Percentiles rank a stretch among this genome's conserved stretches.
These are phyloP conservation scores for Cercophora sp. DNA, from an alignment of 495 filamentous ascomycete species.

Conservation along the genomic window DNA sequence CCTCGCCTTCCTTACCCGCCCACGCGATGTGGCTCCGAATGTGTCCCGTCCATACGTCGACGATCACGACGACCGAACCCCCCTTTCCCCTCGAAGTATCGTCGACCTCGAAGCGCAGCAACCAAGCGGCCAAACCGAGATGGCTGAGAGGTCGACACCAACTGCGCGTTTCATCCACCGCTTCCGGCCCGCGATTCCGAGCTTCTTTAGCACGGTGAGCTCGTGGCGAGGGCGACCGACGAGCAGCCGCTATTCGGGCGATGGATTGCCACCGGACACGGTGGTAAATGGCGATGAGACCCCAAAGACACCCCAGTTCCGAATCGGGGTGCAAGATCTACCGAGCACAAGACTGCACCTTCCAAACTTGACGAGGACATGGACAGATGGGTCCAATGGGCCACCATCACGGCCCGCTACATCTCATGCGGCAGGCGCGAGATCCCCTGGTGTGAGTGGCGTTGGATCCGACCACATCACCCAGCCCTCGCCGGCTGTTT, in stretches of 20 bases:
- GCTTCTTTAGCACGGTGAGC: constrained; percentile 26
- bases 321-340: constrained; percentile 31
- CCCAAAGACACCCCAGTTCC: constrained; percentile 41
- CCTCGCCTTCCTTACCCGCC: constrained; percentile 26
- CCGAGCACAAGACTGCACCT: constrained; percentile 39
- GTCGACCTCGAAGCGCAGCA: constrained; percentile 23
- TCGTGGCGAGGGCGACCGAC: constrained; percentile 19
- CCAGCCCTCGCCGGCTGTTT: constrained; percentile 12
- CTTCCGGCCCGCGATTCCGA: constrained; percentile 33
- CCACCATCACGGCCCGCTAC: constrained; percentile 21
- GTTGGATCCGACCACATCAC: not conserved
- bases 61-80: constrained; percentile 22
- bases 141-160: constrained; percentile 26
- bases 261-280: constrained; percentile 23
- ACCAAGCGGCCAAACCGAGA: constrained; percentile 15
- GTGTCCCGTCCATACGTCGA: not conserved
- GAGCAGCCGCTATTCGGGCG: constrained; percentile 27
- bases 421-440: constrained; percentile 5
- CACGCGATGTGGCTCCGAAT: not conserved
- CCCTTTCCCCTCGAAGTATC: constrained; percentile 19
- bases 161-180: constrained; percentile 19
- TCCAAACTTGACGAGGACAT: constrained; percentile 35
- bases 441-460: not conserved
- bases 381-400: constrained; percentile 31
- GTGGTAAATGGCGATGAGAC: constrained; percentile 25